phyloP scores from a whole-genome alignment of 2,329 filamentous ascomycete genomes.

The Phyllosticta capitalensis region DNA sequence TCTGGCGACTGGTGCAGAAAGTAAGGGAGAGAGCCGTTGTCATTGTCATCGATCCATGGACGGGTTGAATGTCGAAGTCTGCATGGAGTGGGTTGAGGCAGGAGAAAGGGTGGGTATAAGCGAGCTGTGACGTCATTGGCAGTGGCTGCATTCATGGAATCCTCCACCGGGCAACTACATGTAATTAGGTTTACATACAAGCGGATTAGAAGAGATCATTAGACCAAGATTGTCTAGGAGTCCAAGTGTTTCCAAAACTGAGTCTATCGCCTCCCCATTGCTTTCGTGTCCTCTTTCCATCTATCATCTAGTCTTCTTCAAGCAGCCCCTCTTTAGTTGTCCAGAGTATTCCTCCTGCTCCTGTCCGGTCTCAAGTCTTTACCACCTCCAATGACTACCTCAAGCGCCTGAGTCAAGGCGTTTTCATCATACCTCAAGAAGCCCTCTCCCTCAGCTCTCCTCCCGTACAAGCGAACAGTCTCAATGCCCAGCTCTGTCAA shows the following conservation, averaged over 20 bases:
- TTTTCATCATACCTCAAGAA: slow-evolving; percentile 65
- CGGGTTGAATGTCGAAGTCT: background rate
- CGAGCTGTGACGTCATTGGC: background rate
- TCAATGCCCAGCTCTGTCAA: slow-evolving; percentile 62
- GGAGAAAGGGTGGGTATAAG: background rate
- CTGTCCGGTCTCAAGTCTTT: slow-evolving; percentile 44
- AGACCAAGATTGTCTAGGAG: no score
- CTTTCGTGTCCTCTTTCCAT: no score
- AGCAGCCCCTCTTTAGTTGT: slow-evolving; percentile 9
- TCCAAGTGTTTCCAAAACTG: no score
- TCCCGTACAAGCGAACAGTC: slow-evolving; percentile 66
- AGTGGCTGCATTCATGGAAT: no score
- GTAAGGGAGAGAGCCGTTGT: background rate
- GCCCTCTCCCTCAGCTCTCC: slow-evolving; percentile 45
- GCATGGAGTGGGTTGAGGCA: background rate
- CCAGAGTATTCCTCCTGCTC: slow-evolving; percentile 49
- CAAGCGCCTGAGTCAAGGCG: slow-evolving; percentile 64
- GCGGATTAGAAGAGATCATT: no score
- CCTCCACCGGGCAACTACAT: no score
- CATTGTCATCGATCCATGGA: background rate
- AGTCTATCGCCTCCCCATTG: no score
- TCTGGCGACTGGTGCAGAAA: background rate
- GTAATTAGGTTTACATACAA: no score
- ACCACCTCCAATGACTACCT: slow-evolving; percentile 60
- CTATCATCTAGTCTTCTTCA: background rate